Evolutionary conservation across 345 rosid species (phyloP).

Genomic region (Schrenkiella parvula): DNA sequence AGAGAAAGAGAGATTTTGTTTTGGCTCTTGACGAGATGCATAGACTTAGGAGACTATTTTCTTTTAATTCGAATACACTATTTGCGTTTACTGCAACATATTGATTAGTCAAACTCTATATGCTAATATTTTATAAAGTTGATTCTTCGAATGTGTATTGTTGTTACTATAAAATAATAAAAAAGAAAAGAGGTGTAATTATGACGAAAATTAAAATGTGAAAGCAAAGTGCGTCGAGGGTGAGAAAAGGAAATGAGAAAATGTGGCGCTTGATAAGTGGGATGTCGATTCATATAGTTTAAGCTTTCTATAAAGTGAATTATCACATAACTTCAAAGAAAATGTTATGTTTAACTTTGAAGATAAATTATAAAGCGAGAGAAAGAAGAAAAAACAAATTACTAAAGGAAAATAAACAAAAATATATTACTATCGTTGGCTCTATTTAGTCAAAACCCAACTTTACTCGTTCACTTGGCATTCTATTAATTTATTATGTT

Average conservation of each 20-base stretch:
- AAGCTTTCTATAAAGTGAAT: constrained; percentile 36
- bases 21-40: constrained; percentile 22
- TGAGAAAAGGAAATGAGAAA: constrained; percentile 6
- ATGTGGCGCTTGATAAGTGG: constrained; percentile 34
- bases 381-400: not conserved
- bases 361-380: not conserved
- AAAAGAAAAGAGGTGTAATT: not conserved
- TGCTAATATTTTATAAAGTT: not conserved
- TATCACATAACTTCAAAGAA: constrained; percentile 16
- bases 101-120: constrained; percentile 23
- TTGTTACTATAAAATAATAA: not conserved
- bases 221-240: constrained; percentile 1
- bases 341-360: not conserved
- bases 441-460: not conserved
- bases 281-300: constrained; percentile 36
- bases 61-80: not conserved
- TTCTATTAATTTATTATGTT: not conserved
- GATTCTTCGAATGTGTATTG: not conserved
- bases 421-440: not conserved
- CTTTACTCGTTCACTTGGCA: not conserved
- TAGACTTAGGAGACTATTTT: not conserved
- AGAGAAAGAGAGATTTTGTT: constrained; percentile 16
- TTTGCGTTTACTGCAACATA: not conserved
- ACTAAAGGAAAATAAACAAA: no score
- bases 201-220: constrained; percentile 5